Conservation (phyloP, 2,329 filamentous ascomycete genomes). For the Camillea tinctor region DNA sequence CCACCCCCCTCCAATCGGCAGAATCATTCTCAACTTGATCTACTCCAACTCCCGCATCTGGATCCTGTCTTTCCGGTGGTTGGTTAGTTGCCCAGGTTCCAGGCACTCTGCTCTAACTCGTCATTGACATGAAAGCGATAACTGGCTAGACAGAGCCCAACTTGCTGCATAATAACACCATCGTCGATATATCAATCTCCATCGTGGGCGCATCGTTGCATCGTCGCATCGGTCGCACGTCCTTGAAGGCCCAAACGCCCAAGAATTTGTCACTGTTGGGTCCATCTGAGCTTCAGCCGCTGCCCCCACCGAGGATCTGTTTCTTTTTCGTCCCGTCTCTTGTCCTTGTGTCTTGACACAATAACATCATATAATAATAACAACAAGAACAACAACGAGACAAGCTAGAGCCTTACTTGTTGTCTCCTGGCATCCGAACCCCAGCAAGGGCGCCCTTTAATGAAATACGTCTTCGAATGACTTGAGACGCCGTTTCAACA, state of each 20-base stretch:
- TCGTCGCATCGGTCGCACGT: slow-evolving; percentile 19
- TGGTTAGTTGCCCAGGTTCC: slow-evolving; percentile 25
- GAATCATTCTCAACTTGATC: slow-evolving; percentile 16
- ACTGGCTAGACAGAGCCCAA: slow-evolving; percentile 20
- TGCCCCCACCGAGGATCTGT: slow-evolving; percentile 14
- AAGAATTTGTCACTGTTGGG: slow-evolving; percentile 15
- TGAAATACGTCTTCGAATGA: slow-evolving; percentile 26
- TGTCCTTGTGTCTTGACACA: too few species aligned
- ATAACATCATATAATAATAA: too few species aligned
- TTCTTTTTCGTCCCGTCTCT: neutral
- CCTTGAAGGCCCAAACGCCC: slow-evolving; percentile 13
- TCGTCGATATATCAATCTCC: slow-evolving; percentile 1
- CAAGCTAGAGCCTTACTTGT: too few species aligned
- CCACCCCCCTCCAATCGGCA: slow-evolving; percentile 12
- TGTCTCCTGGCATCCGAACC: too few species aligned
- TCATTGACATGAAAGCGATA: slow-evolving; percentile 28
- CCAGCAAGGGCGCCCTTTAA: slow-evolving; percentile 9
- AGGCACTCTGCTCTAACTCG: slow-evolving; percentile 24
- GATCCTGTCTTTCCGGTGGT: slow-evolving; percentile 29
- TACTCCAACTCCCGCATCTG: slow-evolving; percentile 29
- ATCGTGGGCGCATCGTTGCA: slow-evolving; percentile 8
- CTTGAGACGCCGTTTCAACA: slow-evolving; percentile 21
- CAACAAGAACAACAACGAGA: neutral
- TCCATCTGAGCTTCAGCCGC: slow-evolving; percentile 30
- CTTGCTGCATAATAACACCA: slow-evolving; percentile 10